Evolutionary conservation across 2,329 filamentous ascomycete species (phyloP).

Genomic region (Xylaria sp.): DNA sequence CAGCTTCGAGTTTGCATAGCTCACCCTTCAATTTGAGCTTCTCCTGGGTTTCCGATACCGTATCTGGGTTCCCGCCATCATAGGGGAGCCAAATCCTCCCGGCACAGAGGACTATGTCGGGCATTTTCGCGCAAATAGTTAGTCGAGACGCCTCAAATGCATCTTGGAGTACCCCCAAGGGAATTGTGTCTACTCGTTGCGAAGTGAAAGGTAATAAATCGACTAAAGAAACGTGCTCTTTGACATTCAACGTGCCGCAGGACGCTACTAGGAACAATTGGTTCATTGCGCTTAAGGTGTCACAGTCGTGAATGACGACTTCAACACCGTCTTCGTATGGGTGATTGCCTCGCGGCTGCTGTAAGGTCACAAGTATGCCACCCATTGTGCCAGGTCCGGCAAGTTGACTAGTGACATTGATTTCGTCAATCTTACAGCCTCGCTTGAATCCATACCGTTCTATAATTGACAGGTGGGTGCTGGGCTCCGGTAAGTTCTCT

Average conservation of each 20-base stretch:
- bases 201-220: conserved; percentile 22
- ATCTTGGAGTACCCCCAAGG: not conserved
- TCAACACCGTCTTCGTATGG: conserved; percentile 14
- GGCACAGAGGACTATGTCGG: conserved; percentile 15
- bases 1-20: conserved; percentile 2
- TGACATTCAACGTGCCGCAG: conserved; percentile 5
- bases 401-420: conserved; percentile 12
- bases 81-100: conserved; percentile 12
- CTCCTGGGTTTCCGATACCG: not conserved
- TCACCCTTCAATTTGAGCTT: conserved; percentile 1
- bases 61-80: not conserved
- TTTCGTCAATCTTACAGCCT: conserved; percentile 6
- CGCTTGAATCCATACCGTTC: conserved; percentile 4
- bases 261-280: conserved; percentile 13
- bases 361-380: conserved; percentile 14
- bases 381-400: conserved; percentile 18
- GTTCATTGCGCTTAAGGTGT: not conserved
- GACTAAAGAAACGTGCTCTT: conserved; percentile 4
- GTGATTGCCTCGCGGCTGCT: conserved; percentile 16
- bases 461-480: conserved; percentile 14
- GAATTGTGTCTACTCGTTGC: not conserved
- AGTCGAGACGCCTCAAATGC: conserved; percentile 15
- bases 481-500: not conserved
- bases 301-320: conserved; percentile 14
- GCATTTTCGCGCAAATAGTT: conserved; percentile 14